A percentile compares a stretch with the other conserved stretches of the same genome.
phyloP scores from a whole-genome alignment of 495 filamentous ascomycete genomes.

The Aspergillus incahuasiensis region DNA sequence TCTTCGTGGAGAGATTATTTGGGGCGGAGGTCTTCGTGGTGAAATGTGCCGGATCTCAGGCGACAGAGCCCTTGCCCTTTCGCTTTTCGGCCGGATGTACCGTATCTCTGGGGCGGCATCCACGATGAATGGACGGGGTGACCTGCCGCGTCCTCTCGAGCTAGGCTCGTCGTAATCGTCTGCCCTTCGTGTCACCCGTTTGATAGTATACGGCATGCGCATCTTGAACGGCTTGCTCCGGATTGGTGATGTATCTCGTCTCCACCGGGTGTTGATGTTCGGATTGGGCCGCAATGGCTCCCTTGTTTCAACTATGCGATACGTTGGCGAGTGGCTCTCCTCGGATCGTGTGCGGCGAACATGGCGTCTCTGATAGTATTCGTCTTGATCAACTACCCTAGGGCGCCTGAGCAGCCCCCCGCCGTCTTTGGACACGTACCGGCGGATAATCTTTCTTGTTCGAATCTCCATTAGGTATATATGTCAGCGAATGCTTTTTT shows the following conservation, averaged over 20 bases:
- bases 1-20: too few relatives aligned
- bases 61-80: not conserved
- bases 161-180: not conserved
- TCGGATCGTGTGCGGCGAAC: not conserved
- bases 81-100: not conserved
- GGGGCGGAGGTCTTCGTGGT: too few relatives aligned
- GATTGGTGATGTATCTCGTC: conserved; percentile 10
- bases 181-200: not conserved
- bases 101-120: conserved; percentile 2
- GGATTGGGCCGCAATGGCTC: conserved; percentile 4
- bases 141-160: conserved; percentile 10
- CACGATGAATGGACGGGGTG: conserved; percentile 14
- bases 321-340: conserved; percentile 4
- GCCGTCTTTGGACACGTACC: conserved; percentile 11
- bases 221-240: conserved; percentile 15
- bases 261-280: not conserved
- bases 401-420: conserved; percentile 7
- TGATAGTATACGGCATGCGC: conserved; percentile 13
- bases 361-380: conserved; percentile 13
- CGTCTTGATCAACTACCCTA: conserved; percentile 8
- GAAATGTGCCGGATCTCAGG: conserved; percentile 10
- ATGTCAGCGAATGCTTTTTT: conserved; percentile 7
- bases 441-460: conserved; percentile 17
- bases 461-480: conserved; percentile 17
- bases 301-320: conserved; percentile 11